Evolutionary conservation across 2,329 filamentous ascomycete genomes (phyloP).

Genomic region (Aspergillus sp.): DNA sequence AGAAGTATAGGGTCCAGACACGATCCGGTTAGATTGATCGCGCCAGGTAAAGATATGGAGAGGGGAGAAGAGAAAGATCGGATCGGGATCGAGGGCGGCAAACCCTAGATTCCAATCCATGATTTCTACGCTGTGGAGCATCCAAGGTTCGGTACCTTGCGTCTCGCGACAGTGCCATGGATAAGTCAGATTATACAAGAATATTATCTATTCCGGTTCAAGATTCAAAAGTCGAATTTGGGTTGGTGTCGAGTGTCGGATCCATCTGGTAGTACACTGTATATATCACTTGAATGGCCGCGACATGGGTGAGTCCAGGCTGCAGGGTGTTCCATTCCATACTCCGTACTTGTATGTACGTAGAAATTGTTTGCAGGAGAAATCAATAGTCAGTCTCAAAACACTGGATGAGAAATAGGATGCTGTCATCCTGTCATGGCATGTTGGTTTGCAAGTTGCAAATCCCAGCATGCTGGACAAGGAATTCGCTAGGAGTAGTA

Average conservation of each 20-base stretch:
- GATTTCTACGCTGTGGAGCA: slow-evolving; percentile 1
- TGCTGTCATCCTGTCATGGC: background rate
- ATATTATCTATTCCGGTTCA: background rate
- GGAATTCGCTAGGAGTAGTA: too few species aligned
- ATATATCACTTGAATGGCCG: too few species aligned
- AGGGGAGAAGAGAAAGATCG: slow-evolving; percentile 1
- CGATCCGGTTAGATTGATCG: background rate
- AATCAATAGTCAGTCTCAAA: background rate
- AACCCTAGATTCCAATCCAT: slow-evolving; percentile 7
- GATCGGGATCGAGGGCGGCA: slow-evolving; percentile 11
- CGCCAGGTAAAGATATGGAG: background rate
- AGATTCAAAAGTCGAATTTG: background rate
- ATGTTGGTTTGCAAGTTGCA: background rate
- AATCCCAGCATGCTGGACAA: background rate
- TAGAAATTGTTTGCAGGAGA: background rate
- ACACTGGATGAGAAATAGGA: background rate
- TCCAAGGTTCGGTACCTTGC: slow-evolving; percentile 1
- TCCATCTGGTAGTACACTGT: too few species aligned
- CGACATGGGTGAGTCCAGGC: too few species aligned
- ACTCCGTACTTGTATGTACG: background rate
- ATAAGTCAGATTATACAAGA: background rate
- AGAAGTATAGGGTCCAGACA: background rate
- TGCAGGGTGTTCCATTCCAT: background rate
- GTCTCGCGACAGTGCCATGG: background rate
- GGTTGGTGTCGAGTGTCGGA: too few species aligned